phyloP scores from a whole-genome alignment of 345 rosid species.

The Eucalyptus paniculata region DNA sequence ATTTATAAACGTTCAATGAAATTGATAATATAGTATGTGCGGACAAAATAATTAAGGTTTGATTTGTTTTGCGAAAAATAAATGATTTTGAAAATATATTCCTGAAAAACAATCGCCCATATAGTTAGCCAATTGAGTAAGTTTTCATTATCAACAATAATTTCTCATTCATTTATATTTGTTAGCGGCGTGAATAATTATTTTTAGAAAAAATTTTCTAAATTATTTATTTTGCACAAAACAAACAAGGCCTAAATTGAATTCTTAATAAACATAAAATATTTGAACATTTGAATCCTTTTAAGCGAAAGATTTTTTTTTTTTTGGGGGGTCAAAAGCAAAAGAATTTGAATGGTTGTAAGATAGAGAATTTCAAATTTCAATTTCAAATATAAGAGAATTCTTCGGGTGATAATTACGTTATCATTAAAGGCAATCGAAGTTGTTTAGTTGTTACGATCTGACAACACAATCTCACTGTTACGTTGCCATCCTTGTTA shows the following conservation, averaged over 20 bases:
- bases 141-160: not conserved
- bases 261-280: not conserved
- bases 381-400: not conserved
- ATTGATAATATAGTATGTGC: not conserved
- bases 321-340: not conserved
- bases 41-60: not conserved
- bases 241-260: not conserved
- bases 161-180: not conserved
- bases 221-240: too few species aligned
- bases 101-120: accelerated
- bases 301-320: not conserved
- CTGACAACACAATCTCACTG: not conserved
- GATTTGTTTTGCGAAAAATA: too few species aligned
- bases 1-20: not conserved
- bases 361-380: not conserved
- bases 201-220: too few species aligned
- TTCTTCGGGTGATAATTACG: not conserved
- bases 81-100: too few species aligned
- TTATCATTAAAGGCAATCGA: not conserved
- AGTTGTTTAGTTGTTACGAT: not conserved
- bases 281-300: not conserved
- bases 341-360: not conserved
- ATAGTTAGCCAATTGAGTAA: not conserved
- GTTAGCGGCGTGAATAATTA: not conserved
- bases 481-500: not conserved